Evolutionary conservation across 1,139 yeast species (phyloP), one percentile per base, ranked within the genome.

Genomic region (Blastobotrys arbuscula): DNA sequence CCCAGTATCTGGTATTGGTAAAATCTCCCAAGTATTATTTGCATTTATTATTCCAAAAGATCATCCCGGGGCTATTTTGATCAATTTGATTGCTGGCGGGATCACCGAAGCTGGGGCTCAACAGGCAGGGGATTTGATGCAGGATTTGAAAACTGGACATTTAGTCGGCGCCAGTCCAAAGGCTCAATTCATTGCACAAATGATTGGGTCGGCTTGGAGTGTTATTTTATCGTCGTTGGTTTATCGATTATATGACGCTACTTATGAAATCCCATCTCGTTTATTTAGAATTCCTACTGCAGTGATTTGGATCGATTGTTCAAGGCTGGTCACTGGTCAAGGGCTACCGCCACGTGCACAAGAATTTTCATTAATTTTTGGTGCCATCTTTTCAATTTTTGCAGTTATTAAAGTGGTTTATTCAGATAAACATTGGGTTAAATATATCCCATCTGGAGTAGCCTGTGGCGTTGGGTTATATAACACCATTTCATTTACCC

Each of bases 41-140:
- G 96, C 97, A 0, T 62, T 86, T 8, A 75, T 90, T 4, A 75
- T 89, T n/a, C 95, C 97, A 1, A 73, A 73, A 15, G 67, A 73
- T 43, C 85, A 83, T 53, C 95, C 95, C 1, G 89, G 94, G 1
- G 79, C 87, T 15, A 85, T 92, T 3, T 70, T 92, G 37, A 81
- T 89, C 45, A 92, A 92, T 63, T 72, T 92, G 48, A 83, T 92
- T 2, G 96, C 97, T 2, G 98, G 98, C 15, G 97, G 96, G 7
- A 82, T 92, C 31, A 95, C 97, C 0, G 98, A 92, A 68, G 97
- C 98, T 0, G 97, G 98, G 7, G 97, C 98, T 2, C 97, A 92
- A 67, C 98, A 92, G 67, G 97, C 97, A 0, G 98, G 98, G 15
- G 98, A 92, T 68, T 73, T 92, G 61, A 87, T 90, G 96, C 97